Percentiles rank a stretch among this genome's conserved stretches.
These are phyloP conservation scores for Collybia nuda DNA, from an alignment of 768 basidiomycete genomes.

Conservation along the genomic window DNA sequence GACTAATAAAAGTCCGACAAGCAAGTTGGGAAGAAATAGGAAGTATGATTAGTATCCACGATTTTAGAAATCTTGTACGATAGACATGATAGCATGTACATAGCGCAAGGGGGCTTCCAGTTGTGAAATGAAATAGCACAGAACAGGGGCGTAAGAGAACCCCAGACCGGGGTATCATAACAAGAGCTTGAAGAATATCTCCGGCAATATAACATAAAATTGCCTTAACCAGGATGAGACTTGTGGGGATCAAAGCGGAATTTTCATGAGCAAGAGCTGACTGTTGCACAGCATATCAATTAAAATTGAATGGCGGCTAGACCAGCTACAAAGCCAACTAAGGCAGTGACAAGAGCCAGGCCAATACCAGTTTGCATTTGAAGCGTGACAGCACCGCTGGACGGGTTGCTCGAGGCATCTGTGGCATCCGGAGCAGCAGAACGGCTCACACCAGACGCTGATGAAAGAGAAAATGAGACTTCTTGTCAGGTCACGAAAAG, in stretches of 20 bases:
- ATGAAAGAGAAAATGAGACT: constrained; percentile 35
- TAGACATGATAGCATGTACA: not conserved
- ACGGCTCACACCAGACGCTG: constrained; percentile 17
- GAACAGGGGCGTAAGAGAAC: not conserved
- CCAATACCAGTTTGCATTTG: constrained; percentile 7
- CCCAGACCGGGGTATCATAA: not conserved
- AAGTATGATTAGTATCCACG: too few relatives aligned
- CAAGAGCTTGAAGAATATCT: too few relatives aligned
- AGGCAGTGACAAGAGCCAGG: constrained; percentile 7
- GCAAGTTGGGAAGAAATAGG: too few relatives aligned
- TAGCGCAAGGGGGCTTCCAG: not conserved
- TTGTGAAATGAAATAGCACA: not conserved
- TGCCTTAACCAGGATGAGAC: too few relatives aligned
- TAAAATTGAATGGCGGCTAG: constrained; percentile 11
- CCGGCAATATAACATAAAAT: not conserved
- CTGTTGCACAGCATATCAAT: not conserved
- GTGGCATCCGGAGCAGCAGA: constrained; percentile 30
- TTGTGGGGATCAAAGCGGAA: not conserved
- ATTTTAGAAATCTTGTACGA: too few relatives aligned
- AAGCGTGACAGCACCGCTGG: constrained; percentile 7
- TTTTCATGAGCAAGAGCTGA: not conserved
- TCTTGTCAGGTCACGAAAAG: constrained; percentile 50
- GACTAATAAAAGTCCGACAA: too few relatives aligned
- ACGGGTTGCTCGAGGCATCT: constrained; percentile 28
- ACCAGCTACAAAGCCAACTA: constrained; percentile 16